phyloP scores from a whole-genome alignment of 352 stramenopile genomes.

The Aphanomyces cochlioides region DNA sequence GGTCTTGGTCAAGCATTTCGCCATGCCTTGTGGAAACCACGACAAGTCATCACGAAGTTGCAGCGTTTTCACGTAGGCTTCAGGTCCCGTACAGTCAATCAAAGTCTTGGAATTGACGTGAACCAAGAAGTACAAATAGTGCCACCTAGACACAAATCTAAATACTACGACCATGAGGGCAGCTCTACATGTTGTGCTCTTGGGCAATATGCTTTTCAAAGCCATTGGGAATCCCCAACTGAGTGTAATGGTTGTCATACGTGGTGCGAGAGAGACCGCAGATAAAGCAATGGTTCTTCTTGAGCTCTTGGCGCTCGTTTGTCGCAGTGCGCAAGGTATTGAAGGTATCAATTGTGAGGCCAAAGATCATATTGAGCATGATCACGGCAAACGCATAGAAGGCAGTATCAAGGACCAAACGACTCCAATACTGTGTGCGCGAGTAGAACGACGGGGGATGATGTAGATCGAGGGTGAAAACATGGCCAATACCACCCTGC shows the following conservation, averaged over 20 bases:
- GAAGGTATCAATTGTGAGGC: conserved; percentile 49
- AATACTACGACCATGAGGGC: background rate
- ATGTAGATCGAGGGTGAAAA: background rate
- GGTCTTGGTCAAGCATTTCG: background rate
- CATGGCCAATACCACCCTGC: background rate
- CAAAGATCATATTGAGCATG: conserved; percentile 46
- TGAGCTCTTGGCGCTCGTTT: conserved; percentile 26
- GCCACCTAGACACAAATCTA: conserved; percentile 9
- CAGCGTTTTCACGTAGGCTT: conserved; percentile 30
- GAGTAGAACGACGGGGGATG: conserved; percentile 9
- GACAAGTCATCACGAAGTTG: conserved; percentile 24
- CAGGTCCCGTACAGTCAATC: conserved; percentile 31
- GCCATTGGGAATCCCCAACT: conserved; percentile 25
- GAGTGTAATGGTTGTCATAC: conserved; percentile 36
- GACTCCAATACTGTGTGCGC: conserved; percentile 5
- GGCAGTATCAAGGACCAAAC: conserved; percentile 33
- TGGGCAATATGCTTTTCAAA: conserved; percentile 32
- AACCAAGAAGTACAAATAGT: conserved; percentile 33
- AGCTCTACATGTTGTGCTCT: conserved; percentile 31
- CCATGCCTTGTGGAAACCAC: conserved; percentile 31
- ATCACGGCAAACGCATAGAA: conserved; percentile 43
- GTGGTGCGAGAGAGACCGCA: conserved; percentile 36
- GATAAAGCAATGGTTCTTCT: conserved; percentile 35
- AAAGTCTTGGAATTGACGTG: conserved; percentile 29
- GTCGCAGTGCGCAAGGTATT: conserved; percentile 30